A percentile compares a stretch with the other conserved stretches of the same genome.
These are phyloP conservation scores for Aspergillus candidus DNA, from an alignment of 2,329 filamentous ascomycete species.

Conservation along the genomic window DNA sequence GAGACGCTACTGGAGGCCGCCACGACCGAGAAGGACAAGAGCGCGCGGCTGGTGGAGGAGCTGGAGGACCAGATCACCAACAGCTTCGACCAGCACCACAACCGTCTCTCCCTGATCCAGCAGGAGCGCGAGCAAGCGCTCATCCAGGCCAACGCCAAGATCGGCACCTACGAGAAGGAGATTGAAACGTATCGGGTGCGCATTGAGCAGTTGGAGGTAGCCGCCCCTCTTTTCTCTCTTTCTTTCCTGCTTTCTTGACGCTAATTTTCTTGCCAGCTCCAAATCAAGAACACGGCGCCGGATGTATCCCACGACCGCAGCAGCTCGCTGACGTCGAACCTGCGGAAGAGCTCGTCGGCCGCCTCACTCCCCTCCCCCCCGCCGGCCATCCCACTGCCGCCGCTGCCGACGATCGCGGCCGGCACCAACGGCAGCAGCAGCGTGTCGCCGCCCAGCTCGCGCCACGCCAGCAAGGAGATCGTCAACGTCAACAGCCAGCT, in stretches of 20 bases:
- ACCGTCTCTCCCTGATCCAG: conserved; percentile 76
- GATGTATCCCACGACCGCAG: conserved; percentile 48
- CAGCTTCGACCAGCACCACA: conserved; percentile 93
- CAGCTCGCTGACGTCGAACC: conserved; percentile 58
- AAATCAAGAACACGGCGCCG: conserved; percentile 37
- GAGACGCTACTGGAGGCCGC: conserved; percentile 45
- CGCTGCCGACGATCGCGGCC: conserved; percentile 62
- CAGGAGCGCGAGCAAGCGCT: conserved; percentile 67
- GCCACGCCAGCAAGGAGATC: conserved; percentile 77
- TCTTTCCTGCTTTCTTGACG: too few relatives aligned
- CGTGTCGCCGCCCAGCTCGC: conserved; percentile 54
- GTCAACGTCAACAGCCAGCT: conserved; percentile 68
- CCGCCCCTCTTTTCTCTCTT: too few relatives aligned
- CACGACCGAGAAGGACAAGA: conserved; percentile 72
- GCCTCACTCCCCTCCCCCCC: conserved; percentile 85
- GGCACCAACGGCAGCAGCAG: conserved; percentile 47
- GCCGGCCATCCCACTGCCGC: conserved; percentile 90
- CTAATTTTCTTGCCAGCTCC: conserved; percentile 19
- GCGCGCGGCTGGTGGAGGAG: conserved; percentile 85
- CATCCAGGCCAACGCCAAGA: conserved; percentile 68
- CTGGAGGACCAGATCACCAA: conserved; percentile 92
- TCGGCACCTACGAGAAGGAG: conserved; percentile 59
- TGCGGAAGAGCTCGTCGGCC: conserved; percentile 79
- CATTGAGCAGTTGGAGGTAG: conserved; percentile 70
- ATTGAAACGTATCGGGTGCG: conserved; percentile 51